Evolutionary conservation across 2,329 filamentous ascomycete species (phyloP).

Genomic region (Ceratocystis colombiana): DNA sequence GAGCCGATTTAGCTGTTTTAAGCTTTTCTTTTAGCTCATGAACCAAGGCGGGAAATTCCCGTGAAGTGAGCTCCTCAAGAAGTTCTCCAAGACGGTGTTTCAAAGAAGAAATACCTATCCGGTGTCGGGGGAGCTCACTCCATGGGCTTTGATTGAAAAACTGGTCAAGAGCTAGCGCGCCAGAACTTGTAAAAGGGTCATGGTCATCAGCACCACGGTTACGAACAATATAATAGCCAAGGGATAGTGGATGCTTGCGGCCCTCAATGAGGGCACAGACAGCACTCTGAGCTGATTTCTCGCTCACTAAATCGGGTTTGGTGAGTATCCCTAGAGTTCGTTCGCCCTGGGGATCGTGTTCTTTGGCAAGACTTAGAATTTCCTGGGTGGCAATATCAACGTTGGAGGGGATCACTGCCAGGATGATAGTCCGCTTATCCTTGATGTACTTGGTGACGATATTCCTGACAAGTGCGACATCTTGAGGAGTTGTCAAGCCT

Average conservation of each 20-base stretch:
- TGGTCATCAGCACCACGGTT: conserved; percentile 29
- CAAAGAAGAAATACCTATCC: conserved; percentile 29
- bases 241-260: conserved; percentile 26
- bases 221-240: conserved; percentile 29
- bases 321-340: conserved; percentile 39
- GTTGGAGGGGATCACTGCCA: conserved; percentile 36
- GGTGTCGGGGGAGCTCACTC: conserved; percentile 28
- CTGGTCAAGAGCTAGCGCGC: conserved; percentile 27
- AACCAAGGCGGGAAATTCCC: conserved; percentile 30
- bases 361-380: conserved; percentile 31
- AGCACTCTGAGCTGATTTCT: conserved; percentile 25
- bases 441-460: conserved; percentile 37
- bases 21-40: conserved; percentile 26
- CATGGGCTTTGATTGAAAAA: conserved; percentile 37
- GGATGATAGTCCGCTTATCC: conserved; percentile 37
- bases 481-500: conserved; percentile 32
- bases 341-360: conserved; percentile 31
- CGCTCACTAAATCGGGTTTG: conserved; percentile 34
- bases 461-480: conserved; percentile 32
- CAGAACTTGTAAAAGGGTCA: background rate
- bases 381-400: conserved; percentile 36
- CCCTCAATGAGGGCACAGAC: conserved; percentile 26
- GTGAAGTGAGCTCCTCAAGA: conserved; percentile 30
- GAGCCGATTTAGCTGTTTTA: background rate
- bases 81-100: conserved; percentile 28